phyloP scores from a whole-genome alignment of 441 rosid species.

The Syzygium syzygioides region DNA sequence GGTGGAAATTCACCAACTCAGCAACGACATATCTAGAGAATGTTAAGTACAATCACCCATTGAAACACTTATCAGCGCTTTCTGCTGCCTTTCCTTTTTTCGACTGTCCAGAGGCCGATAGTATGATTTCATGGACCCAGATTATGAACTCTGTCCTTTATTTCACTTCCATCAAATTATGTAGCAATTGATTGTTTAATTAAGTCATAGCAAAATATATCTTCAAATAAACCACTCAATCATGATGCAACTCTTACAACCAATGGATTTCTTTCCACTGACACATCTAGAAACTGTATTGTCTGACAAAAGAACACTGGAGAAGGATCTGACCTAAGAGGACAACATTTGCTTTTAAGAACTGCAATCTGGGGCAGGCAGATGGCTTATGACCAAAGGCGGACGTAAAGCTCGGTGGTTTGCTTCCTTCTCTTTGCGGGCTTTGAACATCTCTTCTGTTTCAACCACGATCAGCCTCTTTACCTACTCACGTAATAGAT shows the following conservation, averaged over 20 bases:
- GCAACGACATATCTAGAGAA: neutral
- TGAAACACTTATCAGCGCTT: neutral
- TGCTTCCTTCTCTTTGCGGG: constrained; percentile 66
- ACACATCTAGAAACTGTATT: neutral
- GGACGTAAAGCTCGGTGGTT: constrained; percentile 61
- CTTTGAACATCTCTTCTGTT: constrained; percentile 91
- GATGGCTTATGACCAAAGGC: constrained; percentile 62
- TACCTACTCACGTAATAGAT: constrained; percentile 30
- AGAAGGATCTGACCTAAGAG: neutral
- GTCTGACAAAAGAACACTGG: neutral
- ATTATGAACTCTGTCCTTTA: neutral
- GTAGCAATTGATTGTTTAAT: neutral
- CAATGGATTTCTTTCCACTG: neutral
- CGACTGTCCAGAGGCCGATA: neutral
- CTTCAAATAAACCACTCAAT: neutral
- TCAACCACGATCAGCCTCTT: constrained; percentile 83
- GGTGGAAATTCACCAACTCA: neutral
- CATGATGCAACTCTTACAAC: neutral
- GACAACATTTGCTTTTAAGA: neutral
- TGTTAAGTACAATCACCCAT: neutral
- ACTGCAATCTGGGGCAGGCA: constrained; percentile 27
- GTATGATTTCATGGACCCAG: neutral
- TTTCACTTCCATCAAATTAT: neutral
- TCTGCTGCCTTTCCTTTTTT: neutral
- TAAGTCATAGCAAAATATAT: neutral